Evolutionary conservation across 345 rosid genomes (phyloP).

Genomic region (Lepidium didymum): DNA sequence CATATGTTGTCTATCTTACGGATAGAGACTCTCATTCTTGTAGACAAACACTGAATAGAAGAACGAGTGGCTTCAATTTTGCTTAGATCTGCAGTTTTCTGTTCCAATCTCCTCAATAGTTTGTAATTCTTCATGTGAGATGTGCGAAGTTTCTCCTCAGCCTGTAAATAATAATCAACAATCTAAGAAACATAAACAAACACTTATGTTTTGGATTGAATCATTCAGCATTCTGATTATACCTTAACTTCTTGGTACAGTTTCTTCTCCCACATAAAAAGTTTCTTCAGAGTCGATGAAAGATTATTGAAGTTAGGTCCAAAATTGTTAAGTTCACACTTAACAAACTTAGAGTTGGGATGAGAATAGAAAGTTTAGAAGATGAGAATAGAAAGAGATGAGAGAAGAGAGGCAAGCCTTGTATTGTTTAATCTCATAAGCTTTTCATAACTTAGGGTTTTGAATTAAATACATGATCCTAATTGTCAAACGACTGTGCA

Average conservation of each 20-base stretch:
- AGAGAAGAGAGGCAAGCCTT: no score
- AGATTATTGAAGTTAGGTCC: conserved; percentile 33
- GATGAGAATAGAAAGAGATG: no score
- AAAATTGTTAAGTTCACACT: neutral
- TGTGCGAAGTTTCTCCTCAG: conserved; percentile 58
- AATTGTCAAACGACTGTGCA: no score
- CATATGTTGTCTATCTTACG: conserved; percentile 59
- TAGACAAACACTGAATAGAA: conserved; percentile 38
- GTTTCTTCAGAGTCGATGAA: conserved; percentile 46
- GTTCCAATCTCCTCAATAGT: conserved; percentile 38
- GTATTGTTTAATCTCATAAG: no score
- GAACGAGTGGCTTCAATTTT: conserved; percentile 38
- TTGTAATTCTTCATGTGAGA: conserved; percentile 38
- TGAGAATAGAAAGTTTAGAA: no score
- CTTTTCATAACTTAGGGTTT: no score
- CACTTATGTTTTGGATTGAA: neutral
- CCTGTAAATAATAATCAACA: conserved; percentile 27
- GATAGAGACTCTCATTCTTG: conserved; percentile 48
- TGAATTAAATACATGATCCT: no score
- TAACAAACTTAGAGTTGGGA: no score
- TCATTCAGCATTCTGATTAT: neutral
- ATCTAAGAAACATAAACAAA: neutral
- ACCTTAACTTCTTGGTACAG: conserved; percentile 74
- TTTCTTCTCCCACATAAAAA: conserved; percentile 69
- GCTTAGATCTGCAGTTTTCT: conserved; percentile 35